A percentile compares a stretch with the other conserved stretches of the same genome.
These are phyloP conservation scores for Dictyostelium brefeldianum DNA, from an alignment of 78 protist species.

Conservation along the genomic window DNA sequence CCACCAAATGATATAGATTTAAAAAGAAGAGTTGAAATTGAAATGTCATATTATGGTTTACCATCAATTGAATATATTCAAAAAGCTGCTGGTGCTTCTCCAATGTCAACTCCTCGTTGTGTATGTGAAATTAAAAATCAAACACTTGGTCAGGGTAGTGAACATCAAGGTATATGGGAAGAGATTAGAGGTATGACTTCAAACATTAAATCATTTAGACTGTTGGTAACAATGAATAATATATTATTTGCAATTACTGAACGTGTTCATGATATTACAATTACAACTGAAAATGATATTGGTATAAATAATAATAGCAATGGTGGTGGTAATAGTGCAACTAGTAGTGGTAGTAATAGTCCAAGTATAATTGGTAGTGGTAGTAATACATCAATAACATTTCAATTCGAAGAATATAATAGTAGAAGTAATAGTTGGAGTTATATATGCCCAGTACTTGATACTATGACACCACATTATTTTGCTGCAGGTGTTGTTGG, in stretches of 20 bases:
- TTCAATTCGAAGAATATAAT: slow-evolving; percentile 72
- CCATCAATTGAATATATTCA: slow-evolving; percentile 12
- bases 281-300: neutral
- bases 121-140: slow-evolving; percentile 36
- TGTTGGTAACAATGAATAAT: slow-evolving; percentile 25
- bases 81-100: neutral
- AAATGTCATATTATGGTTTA: slow-evolving; percentile 64
- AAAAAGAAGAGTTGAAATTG: slow-evolving; percentile 41
- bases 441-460: slow-evolving; percentile 36
- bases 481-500: slow-evolving; percentile 43
- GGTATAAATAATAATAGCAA: neutral
- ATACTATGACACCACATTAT: slow-evolving; percentile 27
- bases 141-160: slow-evolving; percentile 25
- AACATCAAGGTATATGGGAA: slow-evolving; percentile 70
- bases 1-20: slow-evolving; percentile 40
- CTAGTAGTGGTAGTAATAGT: neutral
- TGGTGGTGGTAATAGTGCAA: neutral
- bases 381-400: neutral
- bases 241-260: slow-evolving; percentile 70
- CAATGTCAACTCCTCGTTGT: slow-evolving; percentile 62
- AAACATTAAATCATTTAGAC: slow-evolving; percentile 41
- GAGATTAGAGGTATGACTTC: slow-evolving; percentile 32
- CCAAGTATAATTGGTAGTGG: neutral
- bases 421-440: slow-evolving; percentile 44
- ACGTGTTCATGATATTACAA: slow-evolving; percentile 5